Conservation (phyloP, 1,284 basidiomycete species). For the Xerocomus cyaneibrunnescens region DNA sequence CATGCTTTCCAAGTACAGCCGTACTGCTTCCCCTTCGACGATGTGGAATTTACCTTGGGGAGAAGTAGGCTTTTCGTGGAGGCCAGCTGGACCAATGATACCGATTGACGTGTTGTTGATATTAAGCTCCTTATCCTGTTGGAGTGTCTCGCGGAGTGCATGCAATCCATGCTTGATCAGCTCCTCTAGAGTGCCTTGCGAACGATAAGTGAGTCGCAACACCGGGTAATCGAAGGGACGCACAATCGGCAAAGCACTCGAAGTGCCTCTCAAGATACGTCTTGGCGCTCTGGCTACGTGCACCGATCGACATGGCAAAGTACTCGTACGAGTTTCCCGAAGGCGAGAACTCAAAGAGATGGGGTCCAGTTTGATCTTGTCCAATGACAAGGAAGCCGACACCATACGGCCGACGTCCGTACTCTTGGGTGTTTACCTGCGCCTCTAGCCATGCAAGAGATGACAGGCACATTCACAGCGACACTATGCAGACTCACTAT, state of each 20-base stretch:
- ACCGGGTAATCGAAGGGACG: conserved; percentile 30
- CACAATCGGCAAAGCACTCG: conserved; percentile 83
- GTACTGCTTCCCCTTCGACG: conserved; percentile 73
- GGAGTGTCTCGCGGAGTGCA: conserved; percentile 91
- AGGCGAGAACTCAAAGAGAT: conserved; percentile 98
- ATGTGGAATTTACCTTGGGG: conserved; percentile 70
- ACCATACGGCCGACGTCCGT: conserved; percentile 96
- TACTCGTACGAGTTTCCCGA: conserved; percentile 98
- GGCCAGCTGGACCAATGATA: conserved; percentile 74
- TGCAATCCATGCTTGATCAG: conserved; percentile 91
- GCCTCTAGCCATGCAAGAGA: conserved; percentile 63
- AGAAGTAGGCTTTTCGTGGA: conserved; percentile 52
- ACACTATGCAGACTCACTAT: conserved; percentile 62
- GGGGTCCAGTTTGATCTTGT: conserved; percentile 92
- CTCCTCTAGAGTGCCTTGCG: conserved; percentile 74
- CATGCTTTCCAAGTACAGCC: conserved; percentile 72
- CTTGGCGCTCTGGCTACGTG: conserved; percentile 96
- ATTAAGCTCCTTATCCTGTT: conserved; percentile 95
- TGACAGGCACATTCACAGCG: conserved; percentile 1
- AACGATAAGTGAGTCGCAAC: conserved; percentile 1
- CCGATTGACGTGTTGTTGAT: conserved; percentile 92
- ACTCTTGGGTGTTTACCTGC: conserved; percentile 98
- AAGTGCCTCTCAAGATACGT: conserved; percentile 97
- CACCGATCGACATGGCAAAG: conserved; percentile 98
- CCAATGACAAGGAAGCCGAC: conserved; percentile 99